A percentile compares a stretch with the other conserved stretches of the same genome.
phyloP scores from a whole-genome alignment of 805 yeast species.

The Metschnikowia henanensis region DNA sequence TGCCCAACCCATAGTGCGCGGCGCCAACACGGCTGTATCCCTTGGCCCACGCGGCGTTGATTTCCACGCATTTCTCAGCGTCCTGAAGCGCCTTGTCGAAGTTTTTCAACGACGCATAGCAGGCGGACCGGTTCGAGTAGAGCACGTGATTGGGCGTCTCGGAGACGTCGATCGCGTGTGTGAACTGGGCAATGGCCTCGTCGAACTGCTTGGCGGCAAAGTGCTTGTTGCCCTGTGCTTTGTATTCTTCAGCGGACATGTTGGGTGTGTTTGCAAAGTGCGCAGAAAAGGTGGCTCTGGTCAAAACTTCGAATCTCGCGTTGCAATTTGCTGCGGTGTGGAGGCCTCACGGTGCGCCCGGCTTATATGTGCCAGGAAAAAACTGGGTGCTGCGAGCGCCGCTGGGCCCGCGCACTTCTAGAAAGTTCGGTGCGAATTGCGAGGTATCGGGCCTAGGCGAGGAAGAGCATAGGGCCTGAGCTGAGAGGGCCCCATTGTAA shows the following conservation, averaged over 20 bases:
- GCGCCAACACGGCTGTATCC: constrained; percentile 94
- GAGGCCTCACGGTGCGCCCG: background rate
- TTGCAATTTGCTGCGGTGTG: too few relatives aligned
- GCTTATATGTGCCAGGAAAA: background rate
- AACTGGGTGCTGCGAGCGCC: too few relatives aligned
- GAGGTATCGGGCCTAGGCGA: too few relatives aligned
- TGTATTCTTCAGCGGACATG: constrained; percentile 72
- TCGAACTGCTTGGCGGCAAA: constrained; percentile 84
- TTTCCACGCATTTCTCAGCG: constrained; percentile 78
- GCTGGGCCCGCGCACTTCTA: constrained; percentile 15
- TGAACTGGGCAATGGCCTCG: constrained; percentile 76
- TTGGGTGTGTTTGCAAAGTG: background rate
- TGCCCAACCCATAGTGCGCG: constrained; percentile 85
- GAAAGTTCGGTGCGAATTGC: constrained; percentile 18
- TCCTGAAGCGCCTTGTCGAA: constrained; percentile 77
- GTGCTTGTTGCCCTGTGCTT: constrained; percentile 92
- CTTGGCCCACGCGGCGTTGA: constrained; percentile 90
- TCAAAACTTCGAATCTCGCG: too few relatives aligned
- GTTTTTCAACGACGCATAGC: constrained; percentile 76
- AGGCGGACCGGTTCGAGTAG: constrained; percentile 92
- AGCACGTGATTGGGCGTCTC: constrained; percentile 87
- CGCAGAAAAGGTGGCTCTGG: too few relatives aligned
- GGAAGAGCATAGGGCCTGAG: too few relatives aligned
- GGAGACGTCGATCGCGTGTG: constrained; percentile 85
- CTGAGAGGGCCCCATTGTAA: too few relatives aligned